Percentiles rank a stretch among this genome's conserved stretches.
These are phyloP conservation scores for Boletus sensibilis DNA, from an alignment of 768 basidiomycete genomes.

Conservation along the genomic window DNA sequence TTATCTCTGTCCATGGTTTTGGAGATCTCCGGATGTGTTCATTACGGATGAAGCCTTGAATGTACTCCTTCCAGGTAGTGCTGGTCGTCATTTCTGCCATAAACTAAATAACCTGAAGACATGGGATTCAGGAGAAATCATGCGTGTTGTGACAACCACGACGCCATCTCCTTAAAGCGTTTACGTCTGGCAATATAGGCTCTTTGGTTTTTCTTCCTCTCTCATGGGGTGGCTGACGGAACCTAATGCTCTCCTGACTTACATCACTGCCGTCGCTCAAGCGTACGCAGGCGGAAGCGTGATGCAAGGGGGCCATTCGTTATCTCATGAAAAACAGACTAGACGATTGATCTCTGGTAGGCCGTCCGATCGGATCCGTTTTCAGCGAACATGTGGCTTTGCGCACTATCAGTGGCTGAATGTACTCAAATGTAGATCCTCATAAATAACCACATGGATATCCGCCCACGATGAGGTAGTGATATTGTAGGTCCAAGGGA, in stretches of 20 bases:
- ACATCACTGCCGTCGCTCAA: slow-evolving; percentile 8
- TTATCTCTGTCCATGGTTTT: slow-evolving; percentile 2
- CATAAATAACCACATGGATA: slow-evolving; percentile 4
- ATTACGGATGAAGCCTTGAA: slow-evolving; percentile 10
- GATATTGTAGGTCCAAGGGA: slow-evolving; percentile 20
- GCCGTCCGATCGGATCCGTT: slow-evolving; percentile 1
- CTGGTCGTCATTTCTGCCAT: slow-evolving; percentile 10
- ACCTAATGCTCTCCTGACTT: slow-evolving; percentile 13
- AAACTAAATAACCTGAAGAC: slow-evolving; percentile 2
- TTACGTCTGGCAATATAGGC: slow-evolving; percentile 25
- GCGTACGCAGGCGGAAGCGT: background rate
- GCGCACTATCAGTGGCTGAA: background rate
- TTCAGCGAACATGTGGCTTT: background rate
- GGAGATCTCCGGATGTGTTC: slow-evolving; percentile 10
- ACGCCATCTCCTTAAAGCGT: background rate
- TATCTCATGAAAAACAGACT: background rate
- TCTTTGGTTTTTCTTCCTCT: slow-evolving; percentile 7
- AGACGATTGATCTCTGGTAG: slow-evolving; percentile 6
- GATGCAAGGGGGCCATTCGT: background rate
- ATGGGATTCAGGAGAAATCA: background rate
- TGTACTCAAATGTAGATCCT: background rate
- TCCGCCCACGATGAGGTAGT: background rate
- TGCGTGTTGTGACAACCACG: background rate
- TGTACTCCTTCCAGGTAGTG: slow-evolving; percentile 10
- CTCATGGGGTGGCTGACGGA: slow-evolving; percentile 4